phyloP scores from a whole-genome alignment of 257 asterid genomes.

The Fraxinus quadrangulata region DNA sequence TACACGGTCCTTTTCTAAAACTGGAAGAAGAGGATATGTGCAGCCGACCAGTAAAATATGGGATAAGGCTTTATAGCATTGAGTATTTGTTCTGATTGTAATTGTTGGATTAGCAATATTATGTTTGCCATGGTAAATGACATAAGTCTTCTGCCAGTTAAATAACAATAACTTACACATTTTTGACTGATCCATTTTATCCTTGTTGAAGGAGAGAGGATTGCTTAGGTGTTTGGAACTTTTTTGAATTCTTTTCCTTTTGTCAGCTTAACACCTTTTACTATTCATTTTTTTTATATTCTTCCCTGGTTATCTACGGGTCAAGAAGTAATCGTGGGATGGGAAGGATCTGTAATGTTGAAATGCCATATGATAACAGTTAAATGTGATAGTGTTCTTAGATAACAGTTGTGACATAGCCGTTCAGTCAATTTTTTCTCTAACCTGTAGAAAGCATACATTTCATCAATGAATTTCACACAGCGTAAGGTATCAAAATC shows the following conservation, averaged over 20 bases:
- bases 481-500: not conserved
- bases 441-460: not conserved
- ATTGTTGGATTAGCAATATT: too few relatives aligned
- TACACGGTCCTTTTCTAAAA: too few relatives aligned
- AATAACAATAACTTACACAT: too few relatives aligned
- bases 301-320: not conserved
- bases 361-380: not conserved
- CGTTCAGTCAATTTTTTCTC: not conserved
- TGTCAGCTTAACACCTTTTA: not conserved
- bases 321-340: not conserved
- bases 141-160: too few relatives aligned
- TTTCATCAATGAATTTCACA: not conserved
- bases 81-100: too few relatives aligned
- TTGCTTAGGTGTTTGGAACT: too few relatives aligned
- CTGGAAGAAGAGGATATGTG: too few relatives aligned
- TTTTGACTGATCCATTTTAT: too few relatives aligned
- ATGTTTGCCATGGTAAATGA: too few relatives aligned
- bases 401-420: not conserved
- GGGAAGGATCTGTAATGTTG: not conserved
- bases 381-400: not conserved
- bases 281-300: not conserved
- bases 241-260: not conserved
- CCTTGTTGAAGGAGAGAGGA: too few relatives aligned
- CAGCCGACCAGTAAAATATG: too few relatives aligned
- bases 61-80: too few relatives aligned